A percentile compares a stretch with the other conserved stretches of the same genome.
These are phyloP conservation scores for Wilhelminamyces savonicus DNA, from an alignment of 805 yeast species.

Conservation along the genomic window DNA sequence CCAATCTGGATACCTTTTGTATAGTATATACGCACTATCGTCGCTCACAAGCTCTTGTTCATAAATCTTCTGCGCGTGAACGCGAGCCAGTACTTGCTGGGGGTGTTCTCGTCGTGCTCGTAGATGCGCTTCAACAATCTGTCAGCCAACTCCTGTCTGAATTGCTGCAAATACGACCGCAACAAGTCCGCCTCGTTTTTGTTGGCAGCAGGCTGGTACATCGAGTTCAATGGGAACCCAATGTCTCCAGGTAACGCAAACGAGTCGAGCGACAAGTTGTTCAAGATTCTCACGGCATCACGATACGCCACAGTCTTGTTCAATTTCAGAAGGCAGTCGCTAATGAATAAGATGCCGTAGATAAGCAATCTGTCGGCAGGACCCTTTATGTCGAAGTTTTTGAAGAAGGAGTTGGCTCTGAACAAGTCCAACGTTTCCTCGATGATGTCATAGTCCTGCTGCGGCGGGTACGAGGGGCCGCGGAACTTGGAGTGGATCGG, in stretches of 20 bases:
- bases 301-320: conserved; percentile 39
- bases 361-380: conserved; percentile 89
- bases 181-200: conserved; percentile 73
- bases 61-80: conserved; percentile 92
- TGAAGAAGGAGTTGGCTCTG: conserved; percentile 93
- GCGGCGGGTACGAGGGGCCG: conserved; percentile 84
- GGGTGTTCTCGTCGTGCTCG: conserved; percentile 47
- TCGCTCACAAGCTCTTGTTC: conserved; percentile 69
- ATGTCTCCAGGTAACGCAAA: conserved; percentile 94
- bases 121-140: conserved; percentile 74
- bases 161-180: conserved; percentile 78
- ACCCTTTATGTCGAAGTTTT: conserved; percentile 94
- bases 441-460: conserved; percentile 73
- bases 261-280: conserved; percentile 80
- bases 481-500: conserved; percentile 81
- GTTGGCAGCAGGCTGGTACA: conserved; percentile 68
- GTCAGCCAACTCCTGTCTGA: conserved; percentile 87
- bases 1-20: conserved; percentile 25
- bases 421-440: conserved; percentile 90
- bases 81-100: conserved; percentile 94
- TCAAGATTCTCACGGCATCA: conserved; percentile 65
- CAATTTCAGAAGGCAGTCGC: conserved; percentile 73
- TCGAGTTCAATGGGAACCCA: conserved; percentile 83
- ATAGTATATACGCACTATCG: conserved; percentile 1
- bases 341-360: conserved; percentile 85